A percentile compares a stretch with the other conserved stretches of the same genome.
These are phyloP conservation scores for Zychaea mexicana DNA, from an alignment of 371 early-diverging fungal species.

Conservation along the genomic window DNA sequence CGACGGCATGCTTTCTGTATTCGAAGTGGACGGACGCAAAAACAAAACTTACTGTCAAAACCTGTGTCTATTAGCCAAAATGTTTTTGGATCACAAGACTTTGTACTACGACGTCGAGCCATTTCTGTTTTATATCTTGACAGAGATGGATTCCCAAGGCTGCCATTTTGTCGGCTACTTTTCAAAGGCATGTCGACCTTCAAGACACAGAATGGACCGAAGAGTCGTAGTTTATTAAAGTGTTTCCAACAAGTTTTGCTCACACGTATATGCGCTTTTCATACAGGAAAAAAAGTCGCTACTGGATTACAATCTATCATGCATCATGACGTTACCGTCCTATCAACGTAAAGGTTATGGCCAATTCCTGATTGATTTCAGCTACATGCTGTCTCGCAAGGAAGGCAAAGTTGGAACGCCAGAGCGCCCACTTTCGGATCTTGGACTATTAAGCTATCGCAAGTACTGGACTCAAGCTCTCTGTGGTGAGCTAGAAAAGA, in stretches of 20 bases:
- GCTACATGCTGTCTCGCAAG: constrained; percentile 90
- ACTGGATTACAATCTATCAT: constrained; percentile 96
- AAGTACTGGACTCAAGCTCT: constrained; percentile 80
- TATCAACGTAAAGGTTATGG: constrained; percentile 99
- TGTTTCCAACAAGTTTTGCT: neutral
- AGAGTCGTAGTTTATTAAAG: neutral
- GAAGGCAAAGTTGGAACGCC: constrained; percentile 94
- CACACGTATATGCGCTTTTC: no score
- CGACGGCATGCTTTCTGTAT: constrained; percentile 83
- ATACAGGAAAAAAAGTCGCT: constrained; percentile 89
- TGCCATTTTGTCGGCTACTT: constrained; percentile 99
- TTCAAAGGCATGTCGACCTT: constrained; percentile 79
- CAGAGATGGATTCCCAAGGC: constrained; percentile 75
- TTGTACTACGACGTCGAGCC: constrained; percentile 99
- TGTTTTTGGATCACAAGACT: constrained; percentile 99
- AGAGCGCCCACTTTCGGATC: constrained; percentile 98
- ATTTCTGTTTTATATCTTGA: constrained; percentile 98
- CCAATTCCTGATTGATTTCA: constrained; percentile 95
- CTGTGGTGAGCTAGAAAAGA: constrained; percentile 33
- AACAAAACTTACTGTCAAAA: constrained; percentile 75
- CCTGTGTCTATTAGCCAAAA: constrained; percentile 95
- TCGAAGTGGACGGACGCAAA: constrained; percentile 95
- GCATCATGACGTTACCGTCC: constrained; percentile 96
- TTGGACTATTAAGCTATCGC: constrained; percentile 93
- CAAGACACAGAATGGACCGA: neutral